Percentiles rank a stretch among this genome's conserved stretches.
Evolutionary conservation across 805 yeast genomes (phyloP).

Genomic region (Pichia occidentalis): DNA sequence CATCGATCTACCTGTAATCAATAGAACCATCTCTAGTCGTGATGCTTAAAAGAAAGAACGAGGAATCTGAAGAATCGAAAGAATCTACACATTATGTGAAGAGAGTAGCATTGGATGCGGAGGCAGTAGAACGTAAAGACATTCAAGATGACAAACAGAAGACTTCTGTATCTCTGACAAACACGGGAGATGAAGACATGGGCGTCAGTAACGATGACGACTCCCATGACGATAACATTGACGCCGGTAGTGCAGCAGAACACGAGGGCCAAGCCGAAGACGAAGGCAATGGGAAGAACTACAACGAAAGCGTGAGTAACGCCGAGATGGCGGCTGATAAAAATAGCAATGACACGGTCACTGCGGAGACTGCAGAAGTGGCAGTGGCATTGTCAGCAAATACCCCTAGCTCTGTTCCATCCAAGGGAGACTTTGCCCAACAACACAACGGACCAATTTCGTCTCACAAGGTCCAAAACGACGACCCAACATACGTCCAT

Average conservation of each 20-base stretch:
- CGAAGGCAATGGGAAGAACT: background rate
- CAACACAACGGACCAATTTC: constrained; percentile 19
- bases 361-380: background rate
- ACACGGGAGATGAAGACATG: background rate
- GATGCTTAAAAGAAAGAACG: constrained; percentile 62
- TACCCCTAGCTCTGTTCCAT: constrained; percentile 9
- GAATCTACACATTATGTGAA: constrained; percentile 44
- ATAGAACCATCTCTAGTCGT: too few relatives aligned
- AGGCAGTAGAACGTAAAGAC: constrained; percentile 39
- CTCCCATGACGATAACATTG: background rate
- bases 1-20: too few relatives aligned
- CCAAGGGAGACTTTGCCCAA: constrained; percentile 3
- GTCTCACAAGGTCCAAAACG: constrained; percentile 24
- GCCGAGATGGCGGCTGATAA: background rate
- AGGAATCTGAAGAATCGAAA: constrained; percentile 39
- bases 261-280: background rate
- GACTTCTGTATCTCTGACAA: constrained; percentile 34
- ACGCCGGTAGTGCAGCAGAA: background rate
- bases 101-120: constrained; percentile 66
- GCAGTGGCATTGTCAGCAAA: too few relatives aligned
- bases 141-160: constrained; percentile 36
- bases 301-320: background rate
- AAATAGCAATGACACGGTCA: background rate
- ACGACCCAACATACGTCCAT: constrained; percentile 56
- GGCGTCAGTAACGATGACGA: background rate